Evolutionary conservation across 2,329 filamentous ascomycete species (phyloP).

Genomic region (Hypoxylon sp.): DNA sequence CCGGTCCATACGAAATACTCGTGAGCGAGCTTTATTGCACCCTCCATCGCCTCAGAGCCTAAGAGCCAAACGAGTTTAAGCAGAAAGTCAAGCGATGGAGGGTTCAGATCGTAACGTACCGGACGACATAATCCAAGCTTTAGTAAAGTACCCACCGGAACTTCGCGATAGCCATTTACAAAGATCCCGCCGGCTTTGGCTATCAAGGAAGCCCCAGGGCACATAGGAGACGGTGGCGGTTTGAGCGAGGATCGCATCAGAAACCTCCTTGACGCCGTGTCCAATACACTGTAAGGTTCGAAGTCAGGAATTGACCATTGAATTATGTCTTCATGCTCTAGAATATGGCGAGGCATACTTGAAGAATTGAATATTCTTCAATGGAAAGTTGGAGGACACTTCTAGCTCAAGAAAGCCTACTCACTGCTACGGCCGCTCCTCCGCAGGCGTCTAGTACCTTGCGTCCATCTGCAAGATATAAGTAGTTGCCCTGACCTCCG

Average conservation of each 20-base stretch:
- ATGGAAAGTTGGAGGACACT: no score
- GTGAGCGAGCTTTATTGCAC: slow-evolving; percentile 75
- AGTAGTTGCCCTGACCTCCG: slow-evolving; percentile 36
- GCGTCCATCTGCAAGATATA: slow-evolving; percentile 37
- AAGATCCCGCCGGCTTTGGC: slow-evolving; percentile 65
- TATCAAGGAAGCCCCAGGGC: slow-evolving; percentile 66
- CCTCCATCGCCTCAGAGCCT: slow-evolving; percentile 79
- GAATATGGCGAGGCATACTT: neutral
- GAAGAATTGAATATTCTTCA: neutral
- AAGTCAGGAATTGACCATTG: slow-evolving; percentile 12
- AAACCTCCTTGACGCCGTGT: slow-evolving; percentile 73
- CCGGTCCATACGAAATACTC: slow-evolving; percentile 75
- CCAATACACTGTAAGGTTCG: slow-evolving; percentile 68
- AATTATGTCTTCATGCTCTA: neutral
- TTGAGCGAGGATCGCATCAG: slow-evolving; percentile 71
- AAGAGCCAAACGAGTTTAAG: slow-evolving; percentile 16
- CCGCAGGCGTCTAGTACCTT: slow-evolving; percentile 79
- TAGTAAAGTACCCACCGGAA: slow-evolving; percentile 56
- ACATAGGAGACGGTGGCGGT: slow-evolving; percentile 51
- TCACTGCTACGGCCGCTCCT: slow-evolving; percentile 76
- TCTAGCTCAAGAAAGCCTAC: neutral
- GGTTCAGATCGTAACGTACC: slow-evolving; percentile 41
- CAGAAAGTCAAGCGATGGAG: neutral
- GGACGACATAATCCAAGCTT: slow-evolving; percentile 58
- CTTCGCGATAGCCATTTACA: slow-evolving; percentile 58